Evolutionary conservation across 2,329 filamentous ascomycete species (phyloP).

Genomic region (Sporothrix inflata): DNA sequence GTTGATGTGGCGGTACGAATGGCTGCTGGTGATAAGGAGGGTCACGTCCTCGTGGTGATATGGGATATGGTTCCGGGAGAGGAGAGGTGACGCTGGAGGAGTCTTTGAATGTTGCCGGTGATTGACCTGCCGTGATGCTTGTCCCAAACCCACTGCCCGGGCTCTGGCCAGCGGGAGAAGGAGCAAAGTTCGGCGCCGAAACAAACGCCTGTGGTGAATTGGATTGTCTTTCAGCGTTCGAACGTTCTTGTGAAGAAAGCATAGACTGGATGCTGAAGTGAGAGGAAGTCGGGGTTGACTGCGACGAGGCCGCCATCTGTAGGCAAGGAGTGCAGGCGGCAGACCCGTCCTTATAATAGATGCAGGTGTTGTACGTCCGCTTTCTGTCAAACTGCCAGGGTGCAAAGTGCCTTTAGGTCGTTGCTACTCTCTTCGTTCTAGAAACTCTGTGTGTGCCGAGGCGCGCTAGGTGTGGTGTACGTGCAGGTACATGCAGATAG

Average conservation of each 20-base stretch:
- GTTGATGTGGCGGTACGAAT: not conserved
- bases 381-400: not conserved
- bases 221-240: slow-evolving; percentile 42
- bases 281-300: slow-evolving; percentile 54
- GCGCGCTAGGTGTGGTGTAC: not conserved
- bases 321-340: not conserved
- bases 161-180: not conserved
- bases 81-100: slow-evolving; percentile 3
- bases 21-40: not conserved
- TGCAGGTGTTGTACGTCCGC: not conserved
- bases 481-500: slow-evolving; percentile 10
- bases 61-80: not conserved
- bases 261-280: slow-evolving; percentile 57
- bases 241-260: slow-evolving; percentile 51
- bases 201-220: slow-evolving; percentile 40
- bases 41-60: not conserved
- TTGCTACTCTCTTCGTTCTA: not conserved
- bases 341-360: not conserved
- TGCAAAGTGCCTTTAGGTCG: not conserved
- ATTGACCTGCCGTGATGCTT: not conserved
- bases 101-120: not conserved
- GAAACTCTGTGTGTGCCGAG: not conserved
- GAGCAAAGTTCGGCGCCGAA: slow-evolving; percentile 38
- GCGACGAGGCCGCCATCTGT: slow-evolving; percentile 41
- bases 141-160: not conserved